These are phyloP conservation scores for Chiua virens DNA, from an alignment of 768 basidiomycete species.

Conservation along the genomic window DNA sequence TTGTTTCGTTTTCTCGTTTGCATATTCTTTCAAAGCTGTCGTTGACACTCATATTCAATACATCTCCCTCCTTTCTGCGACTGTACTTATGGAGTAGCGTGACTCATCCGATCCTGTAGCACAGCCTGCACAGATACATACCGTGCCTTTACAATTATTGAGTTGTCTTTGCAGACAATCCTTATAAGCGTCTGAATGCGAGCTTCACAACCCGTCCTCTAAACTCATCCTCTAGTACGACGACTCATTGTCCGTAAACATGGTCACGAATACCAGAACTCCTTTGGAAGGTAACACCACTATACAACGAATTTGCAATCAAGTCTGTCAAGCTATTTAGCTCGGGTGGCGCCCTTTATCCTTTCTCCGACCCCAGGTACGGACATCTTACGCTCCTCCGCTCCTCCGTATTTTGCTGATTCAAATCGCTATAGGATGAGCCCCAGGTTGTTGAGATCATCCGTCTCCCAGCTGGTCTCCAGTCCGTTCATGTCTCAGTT, in stretches of 20 bases:
- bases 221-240: too few species aligned
- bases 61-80: too few species aligned
- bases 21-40: too few species aligned
- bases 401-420: neutral
- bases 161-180: too few species aligned
- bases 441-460: too few species aligned
- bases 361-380: conserved; percentile 10
- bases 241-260: neutral
- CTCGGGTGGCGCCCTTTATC: conserved; percentile 11
- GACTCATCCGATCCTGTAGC: conserved; percentile 5
- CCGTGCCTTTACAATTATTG: too few species aligned
- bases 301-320: conserved; percentile 9
- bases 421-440: conserved; percentile 9
- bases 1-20: too few species aligned
- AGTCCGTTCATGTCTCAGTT: too few species aligned
- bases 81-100: too few species aligned
- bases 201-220: neutral
- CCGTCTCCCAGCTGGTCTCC: too few species aligned
- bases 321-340: conserved; percentile 19
- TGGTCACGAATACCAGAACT: neutral
- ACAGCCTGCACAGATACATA: too few species aligned
- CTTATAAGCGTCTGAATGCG: neutral
- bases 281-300: neutral
- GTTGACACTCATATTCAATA: too few species aligned
- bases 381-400: neutral